These are phyloP conservation scores for Metarhizium sp. DNA, from an alignment of 2,329 filamentous ascomycete species.

Conservation along the genomic window DNA sequence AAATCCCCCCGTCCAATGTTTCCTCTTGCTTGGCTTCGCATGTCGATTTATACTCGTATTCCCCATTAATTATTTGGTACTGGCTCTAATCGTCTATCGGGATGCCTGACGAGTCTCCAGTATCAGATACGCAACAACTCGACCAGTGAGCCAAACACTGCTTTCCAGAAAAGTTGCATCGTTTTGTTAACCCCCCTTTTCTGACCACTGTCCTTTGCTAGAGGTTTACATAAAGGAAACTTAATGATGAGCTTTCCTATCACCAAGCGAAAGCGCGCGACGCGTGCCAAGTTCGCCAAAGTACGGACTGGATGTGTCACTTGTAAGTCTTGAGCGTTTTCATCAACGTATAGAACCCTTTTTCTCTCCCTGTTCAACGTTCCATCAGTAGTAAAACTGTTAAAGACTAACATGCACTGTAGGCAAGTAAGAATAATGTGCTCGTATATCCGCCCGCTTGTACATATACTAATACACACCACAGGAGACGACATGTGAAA, in stretches of 20 bases:
- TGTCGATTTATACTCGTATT: not conserved
- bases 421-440: conserved; percentile 5
- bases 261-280: conserved; percentile 8
- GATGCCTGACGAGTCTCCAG: conserved; percentile 2
- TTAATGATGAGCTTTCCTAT: conserved; percentile 10
- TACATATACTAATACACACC: conserved; percentile 1
- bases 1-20: not conserved
- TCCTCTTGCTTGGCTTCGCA: not conserved
- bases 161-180: too few relatives aligned
- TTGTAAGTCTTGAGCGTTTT: conserved; percentile 15
- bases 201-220: not conserved
- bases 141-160: not conserved
- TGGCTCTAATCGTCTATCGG: not conserved
- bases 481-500: conserved; percentile 24
- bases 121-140: not conserved
- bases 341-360: not conserved
- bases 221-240: conserved; percentile 1
- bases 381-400: not conserved
- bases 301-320: conserved; percentile 22
- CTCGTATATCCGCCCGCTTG: not conserved
- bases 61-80: not conserved
- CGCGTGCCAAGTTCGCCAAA: conserved; percentile 20
- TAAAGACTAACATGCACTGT: not conserved
- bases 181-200: not conserved
- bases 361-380: not conserved